These are phyloP conservation scores for Cicer judaicum DNA, from an alignment of 306 rosid genomes.

Conservation along the genomic window DNA sequence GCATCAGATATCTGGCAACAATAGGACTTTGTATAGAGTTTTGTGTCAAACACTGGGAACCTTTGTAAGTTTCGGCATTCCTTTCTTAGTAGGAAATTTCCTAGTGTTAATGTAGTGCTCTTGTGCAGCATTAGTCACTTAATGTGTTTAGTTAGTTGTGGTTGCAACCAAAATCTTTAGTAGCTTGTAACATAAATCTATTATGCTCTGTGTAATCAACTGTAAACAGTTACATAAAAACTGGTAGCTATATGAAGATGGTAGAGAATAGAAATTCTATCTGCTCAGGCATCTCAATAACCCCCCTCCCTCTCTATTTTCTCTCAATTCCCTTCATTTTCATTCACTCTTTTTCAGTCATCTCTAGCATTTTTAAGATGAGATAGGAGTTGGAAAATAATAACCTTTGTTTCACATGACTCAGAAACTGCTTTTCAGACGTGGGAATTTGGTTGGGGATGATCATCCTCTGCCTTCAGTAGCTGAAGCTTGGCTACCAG, in stretches of 20 bases:
- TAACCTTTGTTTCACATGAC: slow-evolving; percentile 50
- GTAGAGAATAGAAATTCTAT: slow-evolving; percentile 17
- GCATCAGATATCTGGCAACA: slow-evolving; percentile 58
- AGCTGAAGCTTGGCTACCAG: slow-evolving; percentile 59
- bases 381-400: slow-evolving; percentile 12
- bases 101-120: slow-evolving; percentile 14
- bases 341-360: not conserved
- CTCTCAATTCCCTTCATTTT: not conserved
- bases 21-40: slow-evolving; percentile 66
- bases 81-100: slow-evolving; percentile 38
- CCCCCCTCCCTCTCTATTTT: not conserved
- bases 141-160: not conserved
- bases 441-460: slow-evolving; percentile 89
- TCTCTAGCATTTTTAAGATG: slow-evolving; percentile 25
- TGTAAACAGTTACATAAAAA: slow-evolving; percentile 9
- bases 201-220: not conserved
- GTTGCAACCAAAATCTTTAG: slow-evolving; percentile 8
- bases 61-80: slow-evolving; percentile 64
- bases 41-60: slow-evolving; percentile 71
- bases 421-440: slow-evolving; percentile 75
- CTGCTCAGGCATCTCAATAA: slow-evolving; percentile 4
- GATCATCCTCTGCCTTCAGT: slow-evolving; percentile 84
- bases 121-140: slow-evolving; percentile 1
- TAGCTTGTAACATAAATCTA: not conserved
- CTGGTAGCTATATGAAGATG: slow-evolving; percentile 12